Conservation (phyloP, 1,284 basidiomycete species). For the Microbotryum saponariae region DNA sequence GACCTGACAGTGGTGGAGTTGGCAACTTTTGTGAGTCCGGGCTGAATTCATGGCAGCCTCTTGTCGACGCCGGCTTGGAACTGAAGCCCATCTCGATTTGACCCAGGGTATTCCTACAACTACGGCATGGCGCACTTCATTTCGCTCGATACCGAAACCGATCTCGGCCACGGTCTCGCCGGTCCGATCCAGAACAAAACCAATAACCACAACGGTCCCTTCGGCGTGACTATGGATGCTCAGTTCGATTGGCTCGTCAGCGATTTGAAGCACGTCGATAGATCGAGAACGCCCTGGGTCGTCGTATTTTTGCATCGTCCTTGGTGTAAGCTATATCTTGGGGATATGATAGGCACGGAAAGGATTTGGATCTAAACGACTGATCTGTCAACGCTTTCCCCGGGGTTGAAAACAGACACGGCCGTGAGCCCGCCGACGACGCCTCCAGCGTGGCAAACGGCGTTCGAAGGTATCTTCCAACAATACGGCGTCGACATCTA, state of each 20-base stretch:
- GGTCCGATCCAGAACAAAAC: conserved; percentile 15
- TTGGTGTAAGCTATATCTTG: too few relatives aligned
- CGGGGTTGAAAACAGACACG: background rate
- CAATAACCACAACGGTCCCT: conserved; percentile 18
- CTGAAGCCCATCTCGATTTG: too few relatives aligned
- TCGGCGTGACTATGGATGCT: conserved; percentile 15
- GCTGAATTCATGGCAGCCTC: too few relatives aligned
- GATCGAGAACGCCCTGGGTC: conserved; percentile 23
- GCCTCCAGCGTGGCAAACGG: conserved; percentile 37
- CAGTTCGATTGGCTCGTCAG: conserved; percentile 24
- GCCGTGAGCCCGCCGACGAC: background rate
- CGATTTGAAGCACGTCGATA: conserved; percentile 21
- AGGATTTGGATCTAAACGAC: too few relatives aligned
- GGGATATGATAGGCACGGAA: too few relatives aligned
- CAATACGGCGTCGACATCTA: conserved; percentile 9
- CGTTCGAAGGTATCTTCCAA: conserved; percentile 36
- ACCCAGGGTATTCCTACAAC: conserved; percentile 33
- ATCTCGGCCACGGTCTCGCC: conserved; percentile 13
- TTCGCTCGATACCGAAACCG: conserved; percentile 23
- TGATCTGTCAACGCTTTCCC: too few relatives aligned
- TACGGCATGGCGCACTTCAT: conserved; percentile 30
- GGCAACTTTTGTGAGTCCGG: conserved; percentile 34
- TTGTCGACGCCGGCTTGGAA: too few relatives aligned
- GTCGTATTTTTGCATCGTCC: conserved; percentile 15
- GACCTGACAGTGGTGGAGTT: conserved; percentile 18